phyloP scores from a whole-genome alignment of 345 rosid genomes.

The Turritis glabra region DNA sequence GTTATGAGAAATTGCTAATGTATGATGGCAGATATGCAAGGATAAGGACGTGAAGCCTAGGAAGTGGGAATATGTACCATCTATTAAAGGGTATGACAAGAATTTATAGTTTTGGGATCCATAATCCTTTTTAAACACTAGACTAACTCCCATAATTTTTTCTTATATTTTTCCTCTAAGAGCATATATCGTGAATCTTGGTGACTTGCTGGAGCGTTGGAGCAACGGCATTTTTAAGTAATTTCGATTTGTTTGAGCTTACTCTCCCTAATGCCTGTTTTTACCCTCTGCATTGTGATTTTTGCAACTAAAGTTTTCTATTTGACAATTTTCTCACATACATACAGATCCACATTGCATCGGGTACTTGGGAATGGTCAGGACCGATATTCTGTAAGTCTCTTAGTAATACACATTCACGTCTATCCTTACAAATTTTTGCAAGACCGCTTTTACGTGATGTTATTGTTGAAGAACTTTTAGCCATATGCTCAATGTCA shows the following conservation, averaged over 20 bases:
- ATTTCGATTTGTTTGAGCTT: neutral
- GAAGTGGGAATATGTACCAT: conserved; percentile 73
- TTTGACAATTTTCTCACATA: neutral
- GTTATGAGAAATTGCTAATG: conserved; percentile 42
- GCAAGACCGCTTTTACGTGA: neutral
- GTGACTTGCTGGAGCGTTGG: conserved; percentile 89
- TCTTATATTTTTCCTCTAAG: neutral
- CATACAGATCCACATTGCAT: conserved; percentile 76
- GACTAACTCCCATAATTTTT: too few relatives aligned
- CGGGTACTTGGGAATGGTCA: conserved; percentile 73
- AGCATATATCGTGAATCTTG: conserved; percentile 68
- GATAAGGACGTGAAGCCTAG: conserved; percentile 67
- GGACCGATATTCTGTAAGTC: conserved; percentile 73
- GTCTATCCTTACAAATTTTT: neutral
- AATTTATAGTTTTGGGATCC: conserved; percentile 21
- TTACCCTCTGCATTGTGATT: too few relatives aligned
- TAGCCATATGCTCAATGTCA: neutral
- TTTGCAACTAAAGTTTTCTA: too few relatives aligned
- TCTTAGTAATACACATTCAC: neutral
- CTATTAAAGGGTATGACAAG: conserved; percentile 70
- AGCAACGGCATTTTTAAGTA: conserved; percentile 85
- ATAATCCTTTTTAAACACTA: too few relatives aligned
- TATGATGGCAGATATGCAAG: conserved; percentile 63
- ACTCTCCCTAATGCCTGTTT: neutral
- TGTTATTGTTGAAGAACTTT: neutral